A percentile compares a stretch with the other conserved stretches of the same genome.
These are phyloP conservation scores for Radiomyces spectabilis DNA, from an alignment of 192 early-diverging fungal genomes.

Conservation along the genomic window DNA sequence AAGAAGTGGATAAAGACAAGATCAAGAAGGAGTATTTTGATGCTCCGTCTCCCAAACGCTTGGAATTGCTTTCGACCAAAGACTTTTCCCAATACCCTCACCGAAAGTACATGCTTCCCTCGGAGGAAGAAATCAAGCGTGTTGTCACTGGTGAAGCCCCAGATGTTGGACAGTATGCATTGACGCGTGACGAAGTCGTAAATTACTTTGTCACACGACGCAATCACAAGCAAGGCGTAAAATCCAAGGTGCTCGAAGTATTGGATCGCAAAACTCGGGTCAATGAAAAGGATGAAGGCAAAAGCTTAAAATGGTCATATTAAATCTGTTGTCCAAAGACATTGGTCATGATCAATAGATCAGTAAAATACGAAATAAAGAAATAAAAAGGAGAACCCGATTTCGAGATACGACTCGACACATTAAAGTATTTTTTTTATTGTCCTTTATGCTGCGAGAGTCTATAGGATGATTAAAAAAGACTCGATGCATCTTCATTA, in stretches of 20 bases:
- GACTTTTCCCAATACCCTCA: slow-evolving; percentile 52
- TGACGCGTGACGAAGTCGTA: slow-evolving; percentile 49
- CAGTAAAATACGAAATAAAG: too few species aligned
- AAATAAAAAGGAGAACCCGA: too few species aligned
- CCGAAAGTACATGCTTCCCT: slow-evolving; percentile 51
- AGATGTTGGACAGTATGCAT: slow-evolving; percentile 50
- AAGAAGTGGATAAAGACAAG: slow-evolving; percentile 37
- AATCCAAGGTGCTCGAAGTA: slow-evolving; percentile 56
- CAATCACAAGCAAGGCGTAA: slow-evolving; percentile 59
- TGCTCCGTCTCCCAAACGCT: slow-evolving; percentile 8
- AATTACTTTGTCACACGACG: slow-evolving; percentile 53
- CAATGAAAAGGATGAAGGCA: slow-evolving; percentile 9
- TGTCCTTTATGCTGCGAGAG: too few species aligned
- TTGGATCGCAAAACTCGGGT: slow-evolving; percentile 40
- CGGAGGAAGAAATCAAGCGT: slow-evolving; percentile 54
- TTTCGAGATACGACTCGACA: too few species aligned
- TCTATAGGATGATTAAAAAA: too few species aligned
- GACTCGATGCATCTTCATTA: too few species aligned
- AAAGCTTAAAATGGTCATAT: slow-evolving; percentile 28
- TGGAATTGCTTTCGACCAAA: slow-evolving; percentile 32
- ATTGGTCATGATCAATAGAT: too few species aligned
- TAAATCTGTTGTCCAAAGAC: too few species aligned
- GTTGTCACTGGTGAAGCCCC: slow-evolving; percentile 59
- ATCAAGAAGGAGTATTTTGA: slow-evolving; percentile 54
- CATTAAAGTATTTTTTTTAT: too few species aligned